Evolutionary conservation across 495 filamentous ascomycete species (phyloP).

Genomic region (Neurospora africana): DNA sequence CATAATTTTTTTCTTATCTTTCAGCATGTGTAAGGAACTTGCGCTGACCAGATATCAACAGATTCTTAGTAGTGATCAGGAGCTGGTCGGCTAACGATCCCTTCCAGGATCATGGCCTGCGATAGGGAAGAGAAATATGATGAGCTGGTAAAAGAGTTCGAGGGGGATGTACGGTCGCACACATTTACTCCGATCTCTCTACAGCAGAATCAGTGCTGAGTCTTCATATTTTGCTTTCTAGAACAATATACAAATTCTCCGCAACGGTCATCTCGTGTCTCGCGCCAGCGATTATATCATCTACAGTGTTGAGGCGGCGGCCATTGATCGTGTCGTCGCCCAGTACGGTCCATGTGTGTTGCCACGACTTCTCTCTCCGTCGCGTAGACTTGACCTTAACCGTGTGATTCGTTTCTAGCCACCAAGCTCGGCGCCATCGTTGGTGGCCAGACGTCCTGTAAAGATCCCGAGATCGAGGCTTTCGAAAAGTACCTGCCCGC

Average conservation of each 20-base stretch:
- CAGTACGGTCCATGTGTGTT: slow-evolving; percentile 82
- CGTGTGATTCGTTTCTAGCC: slow-evolving; percentile 38
- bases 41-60: slow-evolving; percentile 13
- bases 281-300: slow-evolving; percentile 93
- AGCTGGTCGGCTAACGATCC: slow-evolving; percentile 3
- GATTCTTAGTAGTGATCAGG: slow-evolving; percentile 3
- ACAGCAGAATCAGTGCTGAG: slow-evolving; percentile 44
- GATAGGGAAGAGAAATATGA: slow-evolving; percentile 80
- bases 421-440: slow-evolving; percentile 91
- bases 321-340: slow-evolving; percentile 74
- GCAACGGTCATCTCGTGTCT: slow-evolving; percentile 91
- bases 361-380: slow-evolving; percentile 5
- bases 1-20: slow-evolving; percentile 1
- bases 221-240: slow-evolving; percentile 30
- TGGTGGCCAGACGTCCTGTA: slow-evolving; percentile 96
- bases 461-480: slow-evolving; percentile 88
- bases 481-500: slow-evolving; percentile 80
- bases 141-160: slow-evolving; percentile 64
- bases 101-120: slow-evolving; percentile 79
- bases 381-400: slow-evolving; percentile 7
- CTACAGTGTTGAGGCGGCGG: slow-evolving; percentile 92
- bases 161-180: slow-evolving; percentile 47
- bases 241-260: slow-evolving; percentile 65
- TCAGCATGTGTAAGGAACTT: slow-evolving; percentile 5
- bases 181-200: slow-evolving; percentile 18